These are phyloP conservation scores for Aureobasidium leucospermi DNA, from an alignment of 2,329 filamentous ascomycete genomes.

Conservation along the genomic window DNA sequence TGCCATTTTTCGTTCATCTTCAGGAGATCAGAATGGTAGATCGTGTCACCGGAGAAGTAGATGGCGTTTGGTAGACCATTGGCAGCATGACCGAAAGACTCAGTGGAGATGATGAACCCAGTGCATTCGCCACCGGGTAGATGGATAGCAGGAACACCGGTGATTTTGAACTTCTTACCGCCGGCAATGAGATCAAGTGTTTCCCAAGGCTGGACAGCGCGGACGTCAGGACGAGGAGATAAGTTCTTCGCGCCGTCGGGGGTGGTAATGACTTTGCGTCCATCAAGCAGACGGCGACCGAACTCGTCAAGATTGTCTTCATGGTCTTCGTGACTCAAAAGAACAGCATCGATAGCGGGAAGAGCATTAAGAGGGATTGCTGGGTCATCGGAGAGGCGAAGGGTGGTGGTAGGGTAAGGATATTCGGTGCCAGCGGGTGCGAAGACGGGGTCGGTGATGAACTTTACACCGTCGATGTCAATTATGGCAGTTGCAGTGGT, in stretches of 20 bases:
- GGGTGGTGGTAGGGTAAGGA: neutral
- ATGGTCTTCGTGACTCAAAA: neutral
- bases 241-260: neutral
- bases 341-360: neutral
- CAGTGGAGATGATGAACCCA: neutral
- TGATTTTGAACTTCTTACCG: neutral
- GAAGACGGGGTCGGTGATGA: neutral
- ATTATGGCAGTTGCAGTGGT: neutral
- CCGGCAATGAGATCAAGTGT: neutral
- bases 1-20: neutral
- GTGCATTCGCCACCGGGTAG: neutral
- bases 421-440: neutral
- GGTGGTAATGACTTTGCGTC: neutral
- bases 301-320: neutral
- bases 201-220: neutral
- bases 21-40: neutral
- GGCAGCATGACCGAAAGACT: neutral
- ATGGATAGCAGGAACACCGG: neutral
- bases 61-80: neutral
- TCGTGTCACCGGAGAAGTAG: neutral
- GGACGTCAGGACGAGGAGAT: neutral
- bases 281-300: neutral
- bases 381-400: neutral
- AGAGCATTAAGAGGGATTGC: neutral
- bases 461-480: neutral